Base-by-base conservation (phyloP, 192 early-diverging fungal genomes). In the Gryganskiella cystojenkinii region DNA sequence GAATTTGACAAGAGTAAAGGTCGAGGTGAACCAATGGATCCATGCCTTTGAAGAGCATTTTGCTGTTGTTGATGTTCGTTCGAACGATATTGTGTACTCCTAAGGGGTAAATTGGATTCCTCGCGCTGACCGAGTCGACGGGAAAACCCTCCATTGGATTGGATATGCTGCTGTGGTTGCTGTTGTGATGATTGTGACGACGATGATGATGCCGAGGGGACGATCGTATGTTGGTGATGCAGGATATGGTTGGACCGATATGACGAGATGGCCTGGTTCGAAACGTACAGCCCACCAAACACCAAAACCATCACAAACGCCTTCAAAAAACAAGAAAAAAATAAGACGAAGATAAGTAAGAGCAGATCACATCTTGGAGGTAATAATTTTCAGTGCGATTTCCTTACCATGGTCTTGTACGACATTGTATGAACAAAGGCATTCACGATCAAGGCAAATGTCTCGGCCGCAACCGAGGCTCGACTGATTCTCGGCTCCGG, bases 351-450 rank as follows among this genome's bases (percentile, higher is more conserved):
- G 27, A 15, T n/a, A 2, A 11, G 42, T 14, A 22, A 19, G 3
- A 55, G 15, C 0, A 22, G 17, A 2, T 17, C 2, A 35, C 3
- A 27, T 0, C 24, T 3, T 28, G 2, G 22, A 3, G 30, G 0
- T n/a, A n/a, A n/a, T n/a, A n/a, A n/a, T n/a, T n/a, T n/a, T n/a
- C n/a, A n/a, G n/a, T n/a, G n/a, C n/a, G n/a, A n/a, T n/a, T n/a
- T 40, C 3, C 49, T 73, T 81, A 86, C 87, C 91, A 96, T 91
- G 0, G 93, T 92, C 59, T 96, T 96, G 56, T 91, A 89, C n/a
- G 93, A 94, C 8, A 96, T 86, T 9, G 92, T 90, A 31, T 96
- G 90, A 34, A 95, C 88, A 61, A 96, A 92, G 35, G 91, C 86
- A 61, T 94, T 95, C 50, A 93, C 74, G 31, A 95, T 94, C 49